Conservation (phyloP, 228 moss, liverwort and hornwort genomes). For the Sphagnum fallax region DNA sequence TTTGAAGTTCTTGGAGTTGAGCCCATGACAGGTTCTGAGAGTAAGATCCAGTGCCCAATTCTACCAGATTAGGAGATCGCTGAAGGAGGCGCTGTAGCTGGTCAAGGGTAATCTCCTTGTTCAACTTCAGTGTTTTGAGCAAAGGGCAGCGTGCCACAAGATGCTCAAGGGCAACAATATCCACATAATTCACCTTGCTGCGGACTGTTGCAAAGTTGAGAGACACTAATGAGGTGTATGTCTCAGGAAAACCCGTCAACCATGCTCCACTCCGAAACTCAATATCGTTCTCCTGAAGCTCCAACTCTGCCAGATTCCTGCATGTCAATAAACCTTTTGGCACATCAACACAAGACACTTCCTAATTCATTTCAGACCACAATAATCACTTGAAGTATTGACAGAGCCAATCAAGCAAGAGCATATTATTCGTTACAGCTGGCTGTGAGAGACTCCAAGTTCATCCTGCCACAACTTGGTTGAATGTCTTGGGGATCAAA, state of each 20-base stretch:
- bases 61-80: conserved; percentile 73
- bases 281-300: conserved; percentile 74
- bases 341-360: too few relatives aligned
- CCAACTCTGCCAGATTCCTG: conserved; percentile 71
- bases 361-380: too few relatives aligned
- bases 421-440: too few relatives aligned
- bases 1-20: conserved; percentile 43
- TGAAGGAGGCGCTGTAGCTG: conserved; percentile 65
- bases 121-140: conserved; percentile 69
- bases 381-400: too few relatives aligned
- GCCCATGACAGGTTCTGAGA: conserved; percentile 53
- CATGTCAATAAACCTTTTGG: background rate
- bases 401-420: too few relatives aligned
- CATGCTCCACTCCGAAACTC: conserved; percentile 46
- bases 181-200: conserved; percentile 44
- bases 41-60: conserved; percentile 75
- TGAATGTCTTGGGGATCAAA: too few relatives aligned
- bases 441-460: too few relatives aligned
- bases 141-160: conserved; percentile 65
- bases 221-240: conserved; percentile 62
- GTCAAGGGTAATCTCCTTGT: conserved; percentile 58
- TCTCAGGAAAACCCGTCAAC: conserved; percentile 76
- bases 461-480: too few relatives aligned
- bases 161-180: conserved; percentile 56
- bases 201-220: conserved; percentile 80